Percentiles rank a stretch among this genome's conserved stretches.
These are phyloP conservation scores for Thyridium curvatum DNA, from an alignment of 2,329 filamentous ascomycete genomes.

Conservation along the genomic window DNA sequence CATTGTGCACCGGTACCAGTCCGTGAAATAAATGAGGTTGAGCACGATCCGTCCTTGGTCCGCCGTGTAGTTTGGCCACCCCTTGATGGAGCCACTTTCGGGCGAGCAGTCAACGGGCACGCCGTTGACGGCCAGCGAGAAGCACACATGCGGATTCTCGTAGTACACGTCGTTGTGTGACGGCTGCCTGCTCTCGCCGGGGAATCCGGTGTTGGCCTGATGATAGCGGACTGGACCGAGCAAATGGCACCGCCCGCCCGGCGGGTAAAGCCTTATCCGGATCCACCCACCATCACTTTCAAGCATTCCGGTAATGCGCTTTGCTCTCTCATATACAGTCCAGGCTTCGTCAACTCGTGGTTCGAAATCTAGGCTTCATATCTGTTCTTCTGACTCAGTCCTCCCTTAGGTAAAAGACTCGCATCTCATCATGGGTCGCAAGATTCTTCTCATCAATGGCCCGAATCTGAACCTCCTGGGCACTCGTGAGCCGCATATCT, in stretches of 20 bases:
- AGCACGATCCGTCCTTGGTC: conserved; percentile 35
- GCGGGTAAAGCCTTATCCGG: too few species aligned
- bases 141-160: conserved; percentile 40
- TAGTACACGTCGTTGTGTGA: conserved; percentile 35
- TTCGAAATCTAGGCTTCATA: too few species aligned
- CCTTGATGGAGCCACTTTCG: conserved; percentile 40
- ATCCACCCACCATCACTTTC: too few species aligned
- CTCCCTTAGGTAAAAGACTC: too few species aligned
- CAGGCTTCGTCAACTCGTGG: too few species aligned
- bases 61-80: conserved; percentile 40
- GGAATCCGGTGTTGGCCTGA: conserved; percentile 10
- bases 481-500: conserved; percentile 66
- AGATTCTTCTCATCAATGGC: conserved; percentile 71
- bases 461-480: conserved; percentile 78
- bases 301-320: too few species aligned
- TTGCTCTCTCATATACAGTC: too few species aligned
- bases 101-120: conserved; percentile 35
- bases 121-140: conserved; percentile 39
- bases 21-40: conserved; percentile 27
- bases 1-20: conserved; percentile 23
- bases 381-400: too few species aligned
- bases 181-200: conserved; percentile 23
- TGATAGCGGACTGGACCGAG: conserved; percentile 9
- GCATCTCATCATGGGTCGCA: conserved; percentile 30
- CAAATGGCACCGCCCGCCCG: too few species aligned